Evolutionary conservation across 2,329 filamentous ascomycete species (phyloP), one percentile per base, ranked within the genome.

Genomic region (Zarea fungicola): DNA sequence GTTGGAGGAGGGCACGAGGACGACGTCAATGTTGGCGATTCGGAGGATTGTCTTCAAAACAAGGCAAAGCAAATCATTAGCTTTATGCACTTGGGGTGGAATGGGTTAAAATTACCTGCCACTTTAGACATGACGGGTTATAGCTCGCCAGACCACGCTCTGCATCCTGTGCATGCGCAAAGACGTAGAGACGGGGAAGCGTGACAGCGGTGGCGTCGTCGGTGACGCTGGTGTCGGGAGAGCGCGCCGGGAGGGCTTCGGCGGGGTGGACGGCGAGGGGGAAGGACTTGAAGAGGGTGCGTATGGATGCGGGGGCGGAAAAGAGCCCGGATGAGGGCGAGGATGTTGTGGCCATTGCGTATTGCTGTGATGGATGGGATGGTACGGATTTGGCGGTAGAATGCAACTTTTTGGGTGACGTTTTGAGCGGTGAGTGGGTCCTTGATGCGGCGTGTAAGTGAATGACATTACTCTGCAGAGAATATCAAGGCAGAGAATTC

Each of bases 91-190:
- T n/a, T n/a, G n/a, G n/a, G n/a, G n/a, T n/a, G n/a, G n/a, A n/a
- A n/a, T n/a, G n/a, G n/a, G n/a, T n/a, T n/a, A n/a, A n/a, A n/a
- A n/a, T 57, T 60, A 92, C 89, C 87, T 97, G 93, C 90, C 90
- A 97, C 73, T 92, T 96, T 61, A 97, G 74, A 72, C 93, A 99
- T 51, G 84, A 82, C 10, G 93, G 93, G 64, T 97, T 97, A 70
- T 86, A 95, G 55, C 89, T 95, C 22, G 90, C 87, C 25, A 73
- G 69, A 5, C 82, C 83, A 32, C 62, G 62, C 49, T 66, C 65
- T 28, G 83, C 85, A 58, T 81, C 85, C n/a, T 76, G 70, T 1
- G 80, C 71, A 13, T 77, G 80, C 52, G 81, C 78, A 67, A 96
- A 97, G 49, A 96, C 75, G 65, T 90, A 90, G 8, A 99, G 73